Percentiles rank a stretch among this genome's conserved stretches.
phyloP scores from a whole-genome alignment of 1,139 yeast genomes.

The Magnusiomyces paraingens region DNA sequence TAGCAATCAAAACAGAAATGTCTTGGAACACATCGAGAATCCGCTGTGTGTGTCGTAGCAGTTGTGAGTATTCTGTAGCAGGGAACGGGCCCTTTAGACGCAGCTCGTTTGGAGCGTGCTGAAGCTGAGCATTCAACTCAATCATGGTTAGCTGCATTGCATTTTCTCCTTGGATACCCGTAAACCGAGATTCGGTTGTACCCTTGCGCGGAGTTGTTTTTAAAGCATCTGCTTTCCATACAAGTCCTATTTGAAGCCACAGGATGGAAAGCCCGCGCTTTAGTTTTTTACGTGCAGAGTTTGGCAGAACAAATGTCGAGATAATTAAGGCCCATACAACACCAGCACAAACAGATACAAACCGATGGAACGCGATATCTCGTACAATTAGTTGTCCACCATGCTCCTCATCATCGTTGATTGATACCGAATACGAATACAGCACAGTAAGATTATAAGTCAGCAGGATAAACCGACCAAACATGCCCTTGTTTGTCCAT shows the following conservation, averaged over 20 bases:
- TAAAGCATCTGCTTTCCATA: slow-evolving; percentile 68
- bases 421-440: slow-evolving; percentile 64
- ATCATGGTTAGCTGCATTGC: slow-evolving; percentile 46
- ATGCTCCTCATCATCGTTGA: slow-evolving; percentile 60
- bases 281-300: slow-evolving; percentile 64
- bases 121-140: slow-evolving; percentile 53
- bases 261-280: slow-evolving; percentile 58
- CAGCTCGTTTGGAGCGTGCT: slow-evolving; percentile 71
- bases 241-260: slow-evolving; percentile 74
- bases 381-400: slow-evolving; percentile 61
- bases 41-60: slow-evolving; percentile 53
- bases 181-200: slow-evolving; percentile 10
- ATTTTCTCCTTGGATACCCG: slow-evolving; percentile 31
- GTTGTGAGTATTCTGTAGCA: slow-evolving; percentile 41
- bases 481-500: slow-evolving; percentile 48
- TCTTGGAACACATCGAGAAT: slow-evolving; percentile 73
- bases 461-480: slow-evolving; percentile 58
- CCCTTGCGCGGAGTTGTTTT: slow-evolving; percentile 24
- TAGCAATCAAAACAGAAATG: slow-evolving; percentile 57
- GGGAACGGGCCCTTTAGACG: slow-evolving; percentile 74
- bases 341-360: slow-evolving; percentile 65
- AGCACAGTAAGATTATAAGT: slow-evolving; percentile 76
- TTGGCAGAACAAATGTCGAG: slow-evolving; percentile 57
- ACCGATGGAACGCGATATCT: slow-evolving; percentile 78
- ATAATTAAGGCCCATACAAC: slow-evolving; percentile 70